Base-by-base conservation (phyloP, 495 filamentous ascomycete species). In the Penicillium goetzii region DNA sequence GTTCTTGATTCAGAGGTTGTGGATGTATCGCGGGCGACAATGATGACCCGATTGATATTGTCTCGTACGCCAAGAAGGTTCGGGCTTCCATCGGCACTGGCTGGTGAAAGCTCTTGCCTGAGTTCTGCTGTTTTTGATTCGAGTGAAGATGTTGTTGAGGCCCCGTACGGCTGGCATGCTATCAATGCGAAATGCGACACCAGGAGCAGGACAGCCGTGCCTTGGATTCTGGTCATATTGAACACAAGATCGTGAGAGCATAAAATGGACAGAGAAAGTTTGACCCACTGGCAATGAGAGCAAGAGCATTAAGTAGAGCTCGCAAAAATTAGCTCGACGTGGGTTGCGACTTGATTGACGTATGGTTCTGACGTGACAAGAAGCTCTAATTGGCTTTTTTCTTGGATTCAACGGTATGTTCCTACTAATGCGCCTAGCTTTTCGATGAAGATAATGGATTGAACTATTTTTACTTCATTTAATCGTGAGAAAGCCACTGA, bases 1-100 rank as follows among this genome's bases (percentile, higher is more conserved):
- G 61, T n/a, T 11, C 15, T 52, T 36, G 47, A 40, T 34, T 36
- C 45, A 7, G 40, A 49, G n/a, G 64, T 49, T 19, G 56, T 59
- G 11, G 61, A 57, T 6, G 69, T 69, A 30, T 62, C 64, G 43
- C 68, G 62, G 41, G 61, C 67, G 21, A 62, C 21, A 15, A 70
- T 34, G 1, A 60, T 26, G 23, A 30, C 25, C 12, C 47, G 25
- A 17, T 51, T 12, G 7, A 51, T 49, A 14, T 51, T 41, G 32
- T 54, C 58, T 19, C 61, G 64, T 14, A 56, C 41, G 5, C 50
- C 43, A 5, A 52, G 21, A 2, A 36, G 3, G 0, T 47, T 21
- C 25, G 26, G 26, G 7, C 21, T 9, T 19, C 19, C 49, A 32
- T 52, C 9, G 15, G 15, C 0, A 32, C 15, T 32, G 6, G 50